These are phyloP conservation scores for Astragalus glycyphyllos DNA, from an alignment of 306 rosid species.

Conservation along the genomic window DNA sequence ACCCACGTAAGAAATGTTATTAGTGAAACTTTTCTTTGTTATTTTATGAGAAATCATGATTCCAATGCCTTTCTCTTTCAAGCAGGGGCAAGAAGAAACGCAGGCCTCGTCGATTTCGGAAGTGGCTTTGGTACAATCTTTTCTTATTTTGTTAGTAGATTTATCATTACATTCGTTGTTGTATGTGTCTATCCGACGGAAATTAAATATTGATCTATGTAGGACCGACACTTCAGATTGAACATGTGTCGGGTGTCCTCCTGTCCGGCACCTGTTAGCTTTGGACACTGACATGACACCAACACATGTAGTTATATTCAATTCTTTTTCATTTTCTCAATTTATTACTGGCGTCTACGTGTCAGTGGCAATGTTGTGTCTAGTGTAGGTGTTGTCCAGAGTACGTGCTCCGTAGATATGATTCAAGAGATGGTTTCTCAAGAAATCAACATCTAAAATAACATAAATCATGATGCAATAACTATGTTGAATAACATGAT, in stretches of 20 bases:
- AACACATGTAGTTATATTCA: too few relatives aligned
- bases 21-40: neutral
- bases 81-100: conserved; percentile 62
- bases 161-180: neutral
- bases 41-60: conserved; percentile 16
- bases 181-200: neutral
- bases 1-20: conserved; percentile 68
- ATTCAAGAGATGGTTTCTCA: neutral
- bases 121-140: conserved; percentile 75
- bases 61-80: conserved; percentile 33
- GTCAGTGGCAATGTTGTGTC: too few relatives aligned
- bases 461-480: neutral
- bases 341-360: too few relatives aligned
- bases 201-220: neutral
- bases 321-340: too few relatives aligned
- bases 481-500: conserved; percentile 15
- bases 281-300: too few relatives aligned
- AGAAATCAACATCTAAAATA: conserved; percentile 1
- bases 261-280: too few relatives aligned
- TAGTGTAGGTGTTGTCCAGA: too few relatives aligned
- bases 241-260: too few relatives aligned
- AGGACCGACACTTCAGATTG: too few relatives aligned
- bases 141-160: neutral
- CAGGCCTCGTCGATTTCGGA: conserved; percentile 68
- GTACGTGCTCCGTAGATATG: too few relatives aligned